Conservation (phyloP, 495 filamentous ascomycete species). For the Podospora didyma region DNA sequence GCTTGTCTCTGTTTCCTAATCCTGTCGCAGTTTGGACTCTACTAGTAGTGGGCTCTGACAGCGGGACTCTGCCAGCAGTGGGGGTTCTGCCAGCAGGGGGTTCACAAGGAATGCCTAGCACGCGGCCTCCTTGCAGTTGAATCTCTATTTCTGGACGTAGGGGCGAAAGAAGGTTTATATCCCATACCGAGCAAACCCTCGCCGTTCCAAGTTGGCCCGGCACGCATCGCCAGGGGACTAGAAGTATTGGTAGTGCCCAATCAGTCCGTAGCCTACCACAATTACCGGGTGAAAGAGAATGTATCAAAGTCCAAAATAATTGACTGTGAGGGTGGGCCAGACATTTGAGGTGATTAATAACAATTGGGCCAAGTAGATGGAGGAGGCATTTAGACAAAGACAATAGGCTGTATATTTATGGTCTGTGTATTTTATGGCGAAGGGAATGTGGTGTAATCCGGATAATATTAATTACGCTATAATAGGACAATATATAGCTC, state of each 20-base stretch:
- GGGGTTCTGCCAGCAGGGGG: neutral
- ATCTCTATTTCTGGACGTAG: neutral
- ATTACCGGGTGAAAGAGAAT: neutral
- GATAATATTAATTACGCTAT: conserved; percentile 8
- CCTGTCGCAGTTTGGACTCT: neutral
- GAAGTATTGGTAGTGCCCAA: neutral
- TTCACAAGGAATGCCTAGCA: neutral
- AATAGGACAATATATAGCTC: too few species aligned
- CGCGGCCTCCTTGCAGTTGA: neutral
- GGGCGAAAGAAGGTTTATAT: neutral
- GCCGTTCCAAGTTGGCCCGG: neutral
- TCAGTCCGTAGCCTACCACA: neutral
- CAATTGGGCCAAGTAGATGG: neutral
- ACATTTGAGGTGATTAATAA: neutral
- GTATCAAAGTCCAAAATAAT: neutral
- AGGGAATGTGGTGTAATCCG: neutral
- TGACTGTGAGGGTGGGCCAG: neutral
- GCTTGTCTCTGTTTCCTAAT: neutral
- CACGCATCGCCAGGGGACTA: neutral
- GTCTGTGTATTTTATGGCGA: neutral
- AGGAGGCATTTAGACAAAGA: neutral
- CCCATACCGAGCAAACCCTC: neutral
- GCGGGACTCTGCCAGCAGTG: neutral
- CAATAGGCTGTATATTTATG: neutral
- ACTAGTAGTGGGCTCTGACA: neutral